Evolutionary conservation across 192 early-diverging fungal genomes (phyloP), one percentile per base, ranked within the genome.

Genomic region (Backusella macrospora): DNA sequence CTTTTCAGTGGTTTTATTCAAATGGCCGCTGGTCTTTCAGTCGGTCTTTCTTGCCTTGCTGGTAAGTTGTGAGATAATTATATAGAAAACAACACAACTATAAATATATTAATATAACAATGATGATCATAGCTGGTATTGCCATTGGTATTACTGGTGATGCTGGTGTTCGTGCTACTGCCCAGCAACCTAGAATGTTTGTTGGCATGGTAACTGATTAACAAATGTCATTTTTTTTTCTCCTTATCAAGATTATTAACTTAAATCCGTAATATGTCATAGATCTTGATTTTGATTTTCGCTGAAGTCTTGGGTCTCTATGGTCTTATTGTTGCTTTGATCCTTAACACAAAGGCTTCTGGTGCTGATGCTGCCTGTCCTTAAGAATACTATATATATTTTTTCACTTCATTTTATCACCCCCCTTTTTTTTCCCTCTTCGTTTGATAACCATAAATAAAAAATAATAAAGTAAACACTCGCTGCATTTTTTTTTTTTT

Each of bases 301-400:
- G 96, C 97, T 72, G 98, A 99, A 89, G 98, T 99, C 14, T 86
- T 99, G 79, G 96, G 95, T 80, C 89, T 98, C 62, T 98, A 98
- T 82, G 96, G 96, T 29, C 87, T 99, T 46, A 98, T 98, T 80
- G 97, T 99, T 26, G 95, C 93, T 39, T 89, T 99, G 69, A 99
- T 99, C 73, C 83, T 99, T 70, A 99, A 99, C 87, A 98, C 98
- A 67, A 96, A 94, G 84, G 87, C 94, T n/a, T 59, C 71, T 37
- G 71, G 71, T 47, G 18, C 37, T 42, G 70, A 71, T 16, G 55
- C 18, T 38, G 70, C 15, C 14, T 71, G 70, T 21, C 52, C 52
- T 59, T 59, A 59, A 34, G 29, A 59, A 59, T 59, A 59, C 52
- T 21, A 59, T 59, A 34, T 59, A 34, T 34, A 1, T 34, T 34